These are phyloP conservation scores for Vachellia pachyceras DNA, from an alignment of 306 rosid species.

Conservation along the genomic window DNA sequence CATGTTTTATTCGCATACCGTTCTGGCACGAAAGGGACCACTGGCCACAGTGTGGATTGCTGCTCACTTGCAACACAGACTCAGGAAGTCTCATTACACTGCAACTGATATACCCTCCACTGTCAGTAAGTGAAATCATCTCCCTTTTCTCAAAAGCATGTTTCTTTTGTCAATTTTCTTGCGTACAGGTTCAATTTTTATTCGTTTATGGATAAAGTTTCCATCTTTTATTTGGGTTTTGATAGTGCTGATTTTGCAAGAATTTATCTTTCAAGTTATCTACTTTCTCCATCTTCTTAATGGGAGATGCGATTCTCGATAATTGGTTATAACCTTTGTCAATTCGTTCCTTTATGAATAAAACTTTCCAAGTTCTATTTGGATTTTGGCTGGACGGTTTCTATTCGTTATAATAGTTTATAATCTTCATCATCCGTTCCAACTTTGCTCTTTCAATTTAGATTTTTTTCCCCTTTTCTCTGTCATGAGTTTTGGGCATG, in stretches of 20 bases:
- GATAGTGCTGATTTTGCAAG: not conserved
- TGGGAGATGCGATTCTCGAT: not conserved
- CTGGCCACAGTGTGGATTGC: slow-evolving; percentile 92
- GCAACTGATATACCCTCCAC: slow-evolving; percentile 72
- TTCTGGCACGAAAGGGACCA: slow-evolving; percentile 86
- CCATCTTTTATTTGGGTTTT: slow-evolving; percentile 24
- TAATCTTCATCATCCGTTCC: too few species aligned
- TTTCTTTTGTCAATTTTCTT: not conserved
- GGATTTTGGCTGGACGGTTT: not conserved
- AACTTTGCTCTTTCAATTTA: not conserved
- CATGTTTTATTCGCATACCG: slow-evolving; percentile 89
- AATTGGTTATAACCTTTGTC: not conserved
- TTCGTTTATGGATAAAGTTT: not conserved
- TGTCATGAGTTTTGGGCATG: not conserved
- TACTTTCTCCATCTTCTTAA: not conserved
- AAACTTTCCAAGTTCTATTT: not conserved
- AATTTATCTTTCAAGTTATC: not conserved
- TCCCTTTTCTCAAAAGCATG: not conserved
- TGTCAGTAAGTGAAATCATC: slow-evolving; percentile 54
- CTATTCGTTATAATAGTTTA: too few species aligned
- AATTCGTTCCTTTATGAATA: not conserved
- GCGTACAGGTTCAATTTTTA: not conserved
- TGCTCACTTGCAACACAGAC: slow-evolving; percentile 84
- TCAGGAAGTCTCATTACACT: slow-evolving; percentile 78
- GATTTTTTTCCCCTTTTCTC: not conserved